Base-by-base conservation (phyloP, 345 rosid genomes). In the Luvunga scandens region DNA sequence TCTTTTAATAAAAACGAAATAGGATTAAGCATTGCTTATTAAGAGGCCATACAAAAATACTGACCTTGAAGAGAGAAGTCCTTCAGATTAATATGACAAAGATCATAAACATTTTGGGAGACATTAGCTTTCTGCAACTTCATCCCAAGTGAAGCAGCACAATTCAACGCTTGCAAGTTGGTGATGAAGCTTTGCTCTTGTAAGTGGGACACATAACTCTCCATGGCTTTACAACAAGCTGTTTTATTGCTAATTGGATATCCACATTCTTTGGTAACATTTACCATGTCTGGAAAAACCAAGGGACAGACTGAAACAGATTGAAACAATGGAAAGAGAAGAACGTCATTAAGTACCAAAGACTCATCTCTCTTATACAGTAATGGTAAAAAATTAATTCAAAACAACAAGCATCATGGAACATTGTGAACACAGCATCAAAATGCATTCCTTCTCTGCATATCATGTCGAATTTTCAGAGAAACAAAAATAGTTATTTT, bases 41-140 rank as follows among this genome's bases (percentile, higher is more conserved):
- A 10, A 36, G 59, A 48, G 27, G 13, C 39, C 61, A 55, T 14
- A 19, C 30, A 62, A 21, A 30, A 19, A 31, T 25, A 57, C 86
- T 30, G 59, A 89, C 92, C 90, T 87, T 89, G 92, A 78, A 87
- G 88, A 25, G 92, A 89, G 81, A 89, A 89, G 81, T 89, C 92
- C 83, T 87, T 86, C 73, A 89, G 89, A 84, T 77, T 87, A 66
- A 87, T 86, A 42, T 82, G 90, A 80, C 92, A 89, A 78, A 89
- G 92, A 66, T 84, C 72, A 56, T 87, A 89, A 48, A 89, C 80
- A 79, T 89, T 83, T 33, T 75, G 78, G 13, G 85, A 77, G 76
- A 86, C 83, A 62, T 85, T 85, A 19, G 82, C 85, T 74, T 81
- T 85, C 81, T 84, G 88, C 79, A 89, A 78, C 82, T 83, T 85